Base-by-base conservation (phyloP, 495 filamentous ascomycete species). In the Arthonia radiata region DNA sequence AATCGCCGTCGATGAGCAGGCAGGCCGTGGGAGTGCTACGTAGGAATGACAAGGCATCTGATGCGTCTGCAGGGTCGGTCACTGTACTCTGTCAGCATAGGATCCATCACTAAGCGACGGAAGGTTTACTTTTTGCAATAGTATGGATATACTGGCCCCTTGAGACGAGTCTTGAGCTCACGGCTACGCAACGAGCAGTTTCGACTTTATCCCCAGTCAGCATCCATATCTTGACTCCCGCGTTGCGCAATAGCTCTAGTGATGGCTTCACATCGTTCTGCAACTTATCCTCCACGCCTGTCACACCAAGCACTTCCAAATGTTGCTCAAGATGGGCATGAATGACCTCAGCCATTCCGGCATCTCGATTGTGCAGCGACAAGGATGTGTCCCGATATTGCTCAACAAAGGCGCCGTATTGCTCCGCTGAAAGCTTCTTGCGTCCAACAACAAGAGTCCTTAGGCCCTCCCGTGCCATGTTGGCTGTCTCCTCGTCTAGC, bases 171-270 rank as follows among this genome's bases (percentile, higher is more conserved):
- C 92, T 93, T 12, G 82, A 72, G 37, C 70, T 80, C 17, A 99
- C 77, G 10, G 89, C 89, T 5, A 99, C 83, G 48, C 89, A 99
- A 17, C 83, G 69, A 8, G 89, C 89, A 15, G 89, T 99, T 48
- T 99, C 89, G 1, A 93, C 79, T 48, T 99, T 99, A 55, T 99
- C 89, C 17, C 89, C 89, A 0, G 89, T 99, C 39, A 99, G 54
- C 89, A 99, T 99, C 89, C 89, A 99, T 30, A 94, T 92, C 50
- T 91, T 93, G 43, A 99, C 78, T n/a, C 89, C 89, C 5, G 89
- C 89, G 43, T 99, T 94, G 32, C 89, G 75, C 23, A 99, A 67
- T 9, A 94, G 59, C 41, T 99, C 89, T 4, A 99, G 60, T 1
- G 76, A 83, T 3, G 82, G 72, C 41, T 93, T 94, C 41, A 99